Percentiles rank a stretch among this genome's conserved stretches.
phyloP scores from a whole-genome alignment of 1,139 yeast species.

The Diutina neorugosa region DNA sequence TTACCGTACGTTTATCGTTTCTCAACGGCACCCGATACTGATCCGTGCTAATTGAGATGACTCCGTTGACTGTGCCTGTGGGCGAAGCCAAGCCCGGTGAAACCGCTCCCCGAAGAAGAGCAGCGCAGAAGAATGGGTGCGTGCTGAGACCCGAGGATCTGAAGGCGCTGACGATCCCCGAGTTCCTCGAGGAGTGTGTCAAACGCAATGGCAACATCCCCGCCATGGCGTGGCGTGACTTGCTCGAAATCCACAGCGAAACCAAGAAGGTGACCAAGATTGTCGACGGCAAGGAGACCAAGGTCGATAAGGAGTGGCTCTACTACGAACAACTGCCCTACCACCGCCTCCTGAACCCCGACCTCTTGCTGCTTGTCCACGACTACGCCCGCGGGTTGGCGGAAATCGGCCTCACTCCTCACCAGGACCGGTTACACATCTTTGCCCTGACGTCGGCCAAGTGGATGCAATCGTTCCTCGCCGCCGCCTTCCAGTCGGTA shows the following conservation, averaged over 20 bases:
- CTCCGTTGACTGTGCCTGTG: constrained; percentile 43
- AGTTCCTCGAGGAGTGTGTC: constrained; percentile 54
- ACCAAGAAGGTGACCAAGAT: constrained; percentile 62
- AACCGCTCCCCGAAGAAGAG: constrained; percentile 82
- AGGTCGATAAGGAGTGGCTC: constrained; percentile 78
- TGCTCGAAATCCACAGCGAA: constrained; percentile 64
- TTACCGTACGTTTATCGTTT: background rate
- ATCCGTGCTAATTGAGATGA: background rate
- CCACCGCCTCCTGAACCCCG: constrained; percentile 48
- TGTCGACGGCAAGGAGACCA: constrained; percentile 61
- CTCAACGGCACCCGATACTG: no score
- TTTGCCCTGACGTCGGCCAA: constrained; percentile 76
- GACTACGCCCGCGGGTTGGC: constrained; percentile 66
- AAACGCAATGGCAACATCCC: constrained; percentile 38
- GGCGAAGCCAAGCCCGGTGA: constrained; percentile 79
- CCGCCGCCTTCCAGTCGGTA: constrained; percentile 62
- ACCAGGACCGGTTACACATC: constrained; percentile 54
- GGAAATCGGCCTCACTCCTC: constrained; percentile 60
- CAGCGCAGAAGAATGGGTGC: constrained; percentile 43
- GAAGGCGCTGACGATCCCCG: constrained; percentile 58
- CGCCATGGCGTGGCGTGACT: constrained; percentile 75
- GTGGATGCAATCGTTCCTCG: constrained; percentile 87
- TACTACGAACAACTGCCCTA: constrained; percentile 73
- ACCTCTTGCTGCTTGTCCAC: constrained; percentile 39
- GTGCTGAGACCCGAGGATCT: constrained; percentile 46